These are phyloP conservation scores for Quercus berberidifolia DNA, from an alignment of 306 rosid species.

Conservation along the genomic window DNA sequence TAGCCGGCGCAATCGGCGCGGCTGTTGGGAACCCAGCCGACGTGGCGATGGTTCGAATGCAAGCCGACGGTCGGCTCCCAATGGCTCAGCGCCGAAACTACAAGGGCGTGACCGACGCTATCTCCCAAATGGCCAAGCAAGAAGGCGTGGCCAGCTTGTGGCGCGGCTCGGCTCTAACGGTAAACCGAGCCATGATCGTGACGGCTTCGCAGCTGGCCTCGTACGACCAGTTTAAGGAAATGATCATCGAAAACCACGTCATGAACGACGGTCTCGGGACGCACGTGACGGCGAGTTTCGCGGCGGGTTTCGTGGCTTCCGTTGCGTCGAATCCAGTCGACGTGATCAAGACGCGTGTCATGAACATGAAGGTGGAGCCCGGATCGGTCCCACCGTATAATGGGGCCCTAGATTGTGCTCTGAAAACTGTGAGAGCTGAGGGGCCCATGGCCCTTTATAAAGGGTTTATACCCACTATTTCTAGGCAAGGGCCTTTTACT, in stretches of 20 bases:
- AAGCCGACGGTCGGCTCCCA: constrained; percentile 87
- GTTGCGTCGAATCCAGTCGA: constrained; percentile 91
- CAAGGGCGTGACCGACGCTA: constrained; percentile 69
- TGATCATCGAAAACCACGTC: constrained; percentile 43
- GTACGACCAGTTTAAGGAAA: constrained; percentile 76
- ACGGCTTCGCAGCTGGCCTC: constrained; percentile 89
- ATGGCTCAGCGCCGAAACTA: constrained; percentile 58
- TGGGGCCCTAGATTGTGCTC: constrained; percentile 78
- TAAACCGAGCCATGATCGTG: constrained; percentile 92
- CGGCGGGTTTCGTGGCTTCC: constrained; percentile 87
- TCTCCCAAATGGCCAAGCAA: constrained; percentile 46
- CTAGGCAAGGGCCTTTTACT: constrained; percentile 86
- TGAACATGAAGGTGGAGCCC: constrained; percentile 75
- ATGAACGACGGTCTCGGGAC: constrained; percentile 72
- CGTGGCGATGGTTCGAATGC: constrained; percentile 92
- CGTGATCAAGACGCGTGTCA: constrained; percentile 87
- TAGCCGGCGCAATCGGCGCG: constrained; percentile 77
- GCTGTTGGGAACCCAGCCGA: constrained; percentile 89
- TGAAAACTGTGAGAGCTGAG: constrained; percentile 70
- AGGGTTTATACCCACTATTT: constrained; percentile 80
- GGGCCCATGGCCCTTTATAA: constrained; percentile 82
- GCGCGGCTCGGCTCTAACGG: constrained; percentile 87
- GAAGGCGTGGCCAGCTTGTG: constrained; percentile 77
- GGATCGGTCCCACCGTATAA: constrained; percentile 49
- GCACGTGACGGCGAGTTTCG: constrained; percentile 80